Conservation (phyloP, 139 green algal species). For the Trebouxia sp. region DNA sequence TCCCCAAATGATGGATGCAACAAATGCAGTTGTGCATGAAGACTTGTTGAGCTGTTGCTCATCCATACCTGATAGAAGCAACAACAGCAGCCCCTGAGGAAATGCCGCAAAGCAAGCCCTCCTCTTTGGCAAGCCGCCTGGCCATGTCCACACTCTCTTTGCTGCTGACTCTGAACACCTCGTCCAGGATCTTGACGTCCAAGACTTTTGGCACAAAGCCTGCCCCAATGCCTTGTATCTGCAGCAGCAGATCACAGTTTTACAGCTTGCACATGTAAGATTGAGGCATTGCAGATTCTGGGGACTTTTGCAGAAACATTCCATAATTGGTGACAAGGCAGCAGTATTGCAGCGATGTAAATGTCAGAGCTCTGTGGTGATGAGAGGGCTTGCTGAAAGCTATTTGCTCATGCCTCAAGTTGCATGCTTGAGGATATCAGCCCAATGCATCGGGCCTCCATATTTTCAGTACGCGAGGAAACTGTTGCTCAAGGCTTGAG, state of each 20-base stretch:
- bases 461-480: too few species aligned
- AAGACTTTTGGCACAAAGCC: constrained; percentile 94
- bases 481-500: too few species aligned
- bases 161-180: constrained; percentile 62
- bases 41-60: neutral
- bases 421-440: too few species aligned
- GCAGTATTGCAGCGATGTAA: too few species aligned
- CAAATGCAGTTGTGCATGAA: neutral
- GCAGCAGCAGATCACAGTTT: neutral
- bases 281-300: too few species aligned
- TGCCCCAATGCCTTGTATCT: constrained; percentile 81
- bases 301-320: too few species aligned
- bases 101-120: constrained; percentile 94
- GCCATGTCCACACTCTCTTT: constrained; percentile 89
- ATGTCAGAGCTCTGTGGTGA: too few species aligned
- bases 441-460: too few species aligned
- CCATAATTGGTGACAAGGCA: too few species aligned
- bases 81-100: constrained; percentile 85
- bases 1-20: neutral
- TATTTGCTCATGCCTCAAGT: too few species aligned
- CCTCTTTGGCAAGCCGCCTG: constrained; percentile 81
- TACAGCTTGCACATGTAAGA: too few species aligned
- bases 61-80: constrained; percentile 68
- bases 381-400: too few species aligned
- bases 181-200: constrained; percentile 61